These are phyloP conservation scores for Aspergillus incahuasiensis DNA, from an alignment of 495 filamentous ascomycete genomes.

Conservation along the genomic window DNA sequence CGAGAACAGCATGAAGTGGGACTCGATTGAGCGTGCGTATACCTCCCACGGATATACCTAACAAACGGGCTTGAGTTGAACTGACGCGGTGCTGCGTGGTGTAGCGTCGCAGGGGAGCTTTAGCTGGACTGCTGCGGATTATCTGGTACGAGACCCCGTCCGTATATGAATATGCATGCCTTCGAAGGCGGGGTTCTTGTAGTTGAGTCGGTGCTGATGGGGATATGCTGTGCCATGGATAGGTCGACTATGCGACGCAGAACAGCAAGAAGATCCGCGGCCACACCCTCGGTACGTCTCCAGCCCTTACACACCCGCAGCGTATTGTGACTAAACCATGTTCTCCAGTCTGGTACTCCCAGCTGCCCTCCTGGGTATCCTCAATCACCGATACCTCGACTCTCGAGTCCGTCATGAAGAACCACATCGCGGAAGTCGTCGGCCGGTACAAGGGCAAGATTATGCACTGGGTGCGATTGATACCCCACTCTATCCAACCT, in stretches of 20 bases:
- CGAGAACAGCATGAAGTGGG: conserved; percentile 58
- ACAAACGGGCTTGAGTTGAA: too few relatives aligned
- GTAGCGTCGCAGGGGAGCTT: conserved; percentile 36
- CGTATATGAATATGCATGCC: too few relatives aligned
- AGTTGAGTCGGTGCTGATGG: neutral
- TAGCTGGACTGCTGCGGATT: conserved; percentile 39
- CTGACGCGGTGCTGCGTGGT: too few relatives aligned
- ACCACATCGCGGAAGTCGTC: conserved; percentile 25
- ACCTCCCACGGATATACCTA: too few relatives aligned
- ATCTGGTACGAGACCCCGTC: conserved; percentile 28
- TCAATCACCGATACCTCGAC: conserved; percentile 41
- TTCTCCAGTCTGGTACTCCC: conserved; percentile 45
- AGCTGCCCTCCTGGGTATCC: conserved; percentile 48
- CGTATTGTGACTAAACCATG: too few relatives aligned
- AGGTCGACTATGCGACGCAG: conserved; percentile 43
- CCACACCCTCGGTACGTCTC: conserved; percentile 39
- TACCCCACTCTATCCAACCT: too few relatives aligned
- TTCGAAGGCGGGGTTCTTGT: neutral
- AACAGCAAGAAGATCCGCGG: conserved; percentile 48
- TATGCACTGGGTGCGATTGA: conserved; percentile 43
- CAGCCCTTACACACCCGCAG: too few relatives aligned
- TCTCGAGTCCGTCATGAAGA: conserved; percentile 36
- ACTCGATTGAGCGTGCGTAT: conserved; percentile 33
- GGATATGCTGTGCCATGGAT: neutral
- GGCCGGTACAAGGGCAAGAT: conserved; percentile 40